These are phyloP conservation scores for Phalaenopsis aphrodite DNA, from an alignment of 106 monocot genomes.

Conservation along the genomic window DNA sequence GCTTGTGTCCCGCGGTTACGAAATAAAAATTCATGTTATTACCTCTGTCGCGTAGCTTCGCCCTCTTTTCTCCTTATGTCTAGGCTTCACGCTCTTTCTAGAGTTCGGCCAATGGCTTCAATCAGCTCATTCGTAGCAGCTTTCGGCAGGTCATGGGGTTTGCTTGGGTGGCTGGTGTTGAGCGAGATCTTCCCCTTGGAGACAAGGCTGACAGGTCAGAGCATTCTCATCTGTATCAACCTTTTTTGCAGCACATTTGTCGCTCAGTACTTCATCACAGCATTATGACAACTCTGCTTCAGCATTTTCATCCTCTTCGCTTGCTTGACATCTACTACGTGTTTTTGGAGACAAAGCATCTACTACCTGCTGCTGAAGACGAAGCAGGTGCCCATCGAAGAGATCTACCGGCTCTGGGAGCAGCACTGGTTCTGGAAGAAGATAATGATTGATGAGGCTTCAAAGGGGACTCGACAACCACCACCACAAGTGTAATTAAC, in stretches of 20 bases:
- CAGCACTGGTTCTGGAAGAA: constrained; percentile 43
- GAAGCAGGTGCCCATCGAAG: constrained; percentile 41
- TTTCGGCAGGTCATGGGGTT: constrained; percentile 61
- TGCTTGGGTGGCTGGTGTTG: constrained; percentile 44
- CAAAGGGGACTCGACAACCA: neutral
- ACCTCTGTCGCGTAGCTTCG: no score
- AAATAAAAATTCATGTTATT: no score
- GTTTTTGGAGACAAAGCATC: constrained; percentile 17
- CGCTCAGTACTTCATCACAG: constrained; percentile 37
- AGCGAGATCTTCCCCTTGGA: constrained; percentile 41
- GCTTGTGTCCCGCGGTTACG: no score
- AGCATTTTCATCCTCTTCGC: constrained; percentile 38
- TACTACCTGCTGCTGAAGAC: neutral
- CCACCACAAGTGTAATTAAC: neutral
- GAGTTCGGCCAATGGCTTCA: neutral
- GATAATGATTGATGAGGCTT: constrained; percentile 7
- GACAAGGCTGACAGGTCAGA: constrained; percentile 40
- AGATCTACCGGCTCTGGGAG: constrained; percentile 32
- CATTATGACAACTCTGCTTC: constrained; percentile 27
- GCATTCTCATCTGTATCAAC: constrained; percentile 38
- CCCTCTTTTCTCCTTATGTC: no score
- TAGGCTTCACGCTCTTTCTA: no score
- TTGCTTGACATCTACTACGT: constrained; percentile 25
- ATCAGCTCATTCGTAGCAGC: constrained; percentile 35
- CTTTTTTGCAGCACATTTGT: constrained; percentile 40